Base-by-base conservation (phyloP, 2,329 filamentous ascomycete species). In the Alternaria metachromatica region DNA sequence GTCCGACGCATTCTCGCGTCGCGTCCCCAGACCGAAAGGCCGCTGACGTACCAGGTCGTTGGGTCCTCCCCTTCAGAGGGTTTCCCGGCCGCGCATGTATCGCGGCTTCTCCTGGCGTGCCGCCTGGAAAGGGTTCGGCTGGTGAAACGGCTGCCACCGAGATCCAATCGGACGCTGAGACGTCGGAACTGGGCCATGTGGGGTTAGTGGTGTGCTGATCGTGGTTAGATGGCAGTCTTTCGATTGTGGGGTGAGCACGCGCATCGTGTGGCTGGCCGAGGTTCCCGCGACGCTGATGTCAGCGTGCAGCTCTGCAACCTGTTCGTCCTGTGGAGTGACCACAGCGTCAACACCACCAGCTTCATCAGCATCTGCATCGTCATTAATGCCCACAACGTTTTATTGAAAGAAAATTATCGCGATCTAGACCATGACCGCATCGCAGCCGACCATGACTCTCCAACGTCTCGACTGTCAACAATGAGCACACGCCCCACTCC, bases 41-140 rank as follows among this genome's bases (percentile, higher is more conserved):
- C 56, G n/a, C 63, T 72, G 68, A 73, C 72, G 72, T 72, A 65
- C 62, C 58, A 66, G 58, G 53, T 37, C 55, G 55, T 43, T 68
- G 66, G 53, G 53, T 59, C 62, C 43, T 58, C 55, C 66, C 63
- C 43, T 21, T 64, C 70, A n/a, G 23, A 25, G 20, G 49, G 49
- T 53, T 51, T 78, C 74, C 72, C 76, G 76, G 76, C 76, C 76
- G 76, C 76, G 76, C 75, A 75, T 70, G 54, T 65, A 67, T 58
- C 49, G 48, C 66, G 65, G 64, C 59, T 46, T 61, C 58, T 55
- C 43, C 59, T 50, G 58, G 23, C 66, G 64, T 62, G 63, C 65
- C 57, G 60, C 60, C 51, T 67, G 59, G 48, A 60, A 58, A 51
- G 18, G 49, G 60, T 61, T 63, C 62, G 67, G 67, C 64, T 62